These are phyloP conservation scores for Venustampulla echinocandica DNA, from an alignment of 495 filamentous ascomycete genomes.

Conservation along the genomic window DNA sequence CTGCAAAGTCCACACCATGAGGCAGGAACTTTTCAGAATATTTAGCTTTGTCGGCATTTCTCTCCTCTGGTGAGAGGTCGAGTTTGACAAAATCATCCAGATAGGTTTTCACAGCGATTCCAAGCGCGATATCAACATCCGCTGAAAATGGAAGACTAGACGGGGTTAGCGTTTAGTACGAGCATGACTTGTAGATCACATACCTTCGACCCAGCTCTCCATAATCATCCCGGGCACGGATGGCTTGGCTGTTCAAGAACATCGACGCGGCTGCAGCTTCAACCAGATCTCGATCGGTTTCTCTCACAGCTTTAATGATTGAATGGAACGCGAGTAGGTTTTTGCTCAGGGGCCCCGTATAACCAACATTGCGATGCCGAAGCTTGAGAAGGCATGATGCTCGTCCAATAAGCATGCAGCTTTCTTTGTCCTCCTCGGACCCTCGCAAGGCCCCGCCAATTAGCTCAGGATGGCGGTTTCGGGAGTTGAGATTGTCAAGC, in stretches of 20 bases:
- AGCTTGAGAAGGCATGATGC: slow-evolving; percentile 76
- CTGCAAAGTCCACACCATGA: slow-evolving; percentile 62
- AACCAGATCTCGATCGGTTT: slow-evolving; percentile 67
- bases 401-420: slow-evolving; percentile 20
- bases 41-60: slow-evolving; percentile 39
- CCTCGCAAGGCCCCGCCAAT: slow-evolving; percentile 43
- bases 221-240: slow-evolving; percentile 62
- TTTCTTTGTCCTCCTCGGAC: slow-evolving; percentile 24
- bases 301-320: slow-evolving; percentile 68
- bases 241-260: slow-evolving; percentile 67
- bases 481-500: slow-evolving; percentile 64
- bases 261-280: slow-evolving; percentile 73
- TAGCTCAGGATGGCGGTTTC: slow-evolving; percentile 42
- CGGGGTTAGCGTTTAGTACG: background rate
- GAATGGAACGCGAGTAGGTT: slow-evolving; percentile 83
- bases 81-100: slow-evolving; percentile 69
- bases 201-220: slow-evolving; percentile 65
- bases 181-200: slow-evolving; percentile 23
- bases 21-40: slow-evolving; percentile 63
- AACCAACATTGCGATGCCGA: slow-evolving; percentile 76
- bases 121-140: slow-evolving; percentile 75
- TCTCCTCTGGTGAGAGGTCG: slow-evolving; percentile 52
- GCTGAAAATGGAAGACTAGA: slow-evolving; percentile 74
- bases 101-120: slow-evolving; percentile 86
- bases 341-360: slow-evolving; percentile 88